These are phyloP conservation scores for Magnaporthales sp. DNA, from an alignment of 2,329 filamentous ascomycete species.

Conservation along the genomic window DNA sequence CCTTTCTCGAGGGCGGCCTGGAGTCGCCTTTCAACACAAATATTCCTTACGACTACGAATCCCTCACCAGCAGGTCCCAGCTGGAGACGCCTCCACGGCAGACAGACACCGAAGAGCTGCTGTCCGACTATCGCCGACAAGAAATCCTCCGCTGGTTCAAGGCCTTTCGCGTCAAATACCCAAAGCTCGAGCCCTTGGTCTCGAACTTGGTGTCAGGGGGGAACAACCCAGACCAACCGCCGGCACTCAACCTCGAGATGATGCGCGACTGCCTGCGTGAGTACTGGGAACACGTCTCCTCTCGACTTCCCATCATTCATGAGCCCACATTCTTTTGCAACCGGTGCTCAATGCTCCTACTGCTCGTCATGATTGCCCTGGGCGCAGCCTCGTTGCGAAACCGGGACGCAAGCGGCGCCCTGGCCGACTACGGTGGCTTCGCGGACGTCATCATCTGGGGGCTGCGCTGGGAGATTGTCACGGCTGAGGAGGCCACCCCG, in stretches of 20 bases:
- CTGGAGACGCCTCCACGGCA: constrained; percentile 32
- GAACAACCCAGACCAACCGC: constrained; percentile 27
- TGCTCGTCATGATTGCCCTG: constrained; percentile 76
- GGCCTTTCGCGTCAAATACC: constrained; percentile 33
- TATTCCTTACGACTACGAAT: constrained; percentile 42
- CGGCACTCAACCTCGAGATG: constrained; percentile 62
- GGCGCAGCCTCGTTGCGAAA: constrained; percentile 73
- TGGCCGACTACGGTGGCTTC: constrained; percentile 35
- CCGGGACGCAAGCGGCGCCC: constrained; percentile 43
- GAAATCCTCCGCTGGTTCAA: constrained; percentile 35
- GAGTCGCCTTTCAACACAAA: constrained; percentile 43
- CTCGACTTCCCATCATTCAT: constrained; percentile 80
- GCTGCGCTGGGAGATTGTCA: constrained; percentile 76
- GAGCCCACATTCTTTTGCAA: constrained; percentile 78
- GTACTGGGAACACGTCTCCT: constrained; percentile 81
- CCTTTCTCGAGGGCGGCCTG: constrained; percentile 39
- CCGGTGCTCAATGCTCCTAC: constrained; percentile 65
- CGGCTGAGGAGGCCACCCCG: constrained; percentile 70
- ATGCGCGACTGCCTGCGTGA: constrained; percentile 79
- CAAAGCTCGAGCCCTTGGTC: constrained; percentile 25
- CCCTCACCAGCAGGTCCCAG: constrained; percentile 36
- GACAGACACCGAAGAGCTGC: constrained; percentile 30
- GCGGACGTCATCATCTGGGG: constrained; percentile 57
- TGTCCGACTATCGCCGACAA: constrained; percentile 34
- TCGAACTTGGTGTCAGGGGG: constrained; percentile 27